Evolutionary conservation across 805 yeast genomes (phyloP), one percentile per base, ranked within the genome.

Genomic region (Lipomyces yamadae): DNA sequence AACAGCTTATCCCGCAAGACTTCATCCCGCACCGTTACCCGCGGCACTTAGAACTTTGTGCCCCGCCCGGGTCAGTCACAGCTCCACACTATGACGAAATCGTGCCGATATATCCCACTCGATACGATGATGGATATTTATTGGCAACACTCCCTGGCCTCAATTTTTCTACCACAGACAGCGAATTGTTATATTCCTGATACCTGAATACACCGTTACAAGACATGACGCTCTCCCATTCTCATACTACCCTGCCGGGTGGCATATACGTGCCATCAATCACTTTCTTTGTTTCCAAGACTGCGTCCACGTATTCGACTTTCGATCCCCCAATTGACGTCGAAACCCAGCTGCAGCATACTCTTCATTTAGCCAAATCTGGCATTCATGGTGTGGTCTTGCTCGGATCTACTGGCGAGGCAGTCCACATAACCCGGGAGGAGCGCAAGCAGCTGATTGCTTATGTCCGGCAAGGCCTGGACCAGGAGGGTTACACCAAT

Each of bases 381-480:
- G 87, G 87, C 8, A 81, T 84, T 64, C 70, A 74, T 56, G 88
- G 88, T 32, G 74, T 82, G 2, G 84, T 83, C 13, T 71, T 84
- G 6, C 77, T 83, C 73, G 88, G 88, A 4, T 83, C 86, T 45
- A 85, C 86, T 15, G 88, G 88, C 50, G 88, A 85, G 73, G 81
- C 82, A 67, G 83, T 83, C 50, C 86, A 84, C 70, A 75, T 84
- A 70, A 80, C 86, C 10, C 76, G 80, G 61, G 69, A 73, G 54
- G 88, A 85, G 75, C 78, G 87, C 68, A 68, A 61, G 50, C 69
- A 58, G 50, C 65, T 74, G 33, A 67, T 72, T 56, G 55, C 72
- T 18, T 73, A 72, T 29, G 72, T 83, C 58, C 69, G 72, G 58
- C 63, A 68, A 65, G 79, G 75, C n/a, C 70, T 77, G 24, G 81